Conservation (phyloP, 2,329 filamentous ascomycete species). For the Cercospora nicotianae region DNA sequence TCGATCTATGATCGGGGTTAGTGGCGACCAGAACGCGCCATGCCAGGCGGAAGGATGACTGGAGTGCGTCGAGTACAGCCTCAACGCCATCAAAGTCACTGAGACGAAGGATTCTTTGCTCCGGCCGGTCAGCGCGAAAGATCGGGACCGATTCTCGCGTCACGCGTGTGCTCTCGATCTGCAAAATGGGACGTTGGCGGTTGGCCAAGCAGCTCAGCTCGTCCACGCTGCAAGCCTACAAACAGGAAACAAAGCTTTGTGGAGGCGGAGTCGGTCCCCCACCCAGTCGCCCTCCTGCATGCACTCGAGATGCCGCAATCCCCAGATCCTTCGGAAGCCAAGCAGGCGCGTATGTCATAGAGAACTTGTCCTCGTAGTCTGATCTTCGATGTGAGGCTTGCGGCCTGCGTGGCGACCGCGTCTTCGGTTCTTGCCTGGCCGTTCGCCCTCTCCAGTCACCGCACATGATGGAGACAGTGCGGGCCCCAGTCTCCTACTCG, state of each 20-base stretch:
- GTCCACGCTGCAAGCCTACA: background rate
- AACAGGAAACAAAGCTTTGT: background rate
- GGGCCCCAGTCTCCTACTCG: background rate
- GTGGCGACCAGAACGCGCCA: background rate
- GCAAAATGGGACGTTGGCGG: background rate
- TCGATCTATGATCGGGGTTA: background rate
- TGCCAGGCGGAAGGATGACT: background rate
- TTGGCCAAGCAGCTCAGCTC: background rate
- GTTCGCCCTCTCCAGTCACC: background rate
- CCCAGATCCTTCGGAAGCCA: background rate
- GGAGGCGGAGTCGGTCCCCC: slow-evolving; percentile 1
- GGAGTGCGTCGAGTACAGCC: background rate
- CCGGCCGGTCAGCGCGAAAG: background rate
- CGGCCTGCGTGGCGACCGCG: background rate
- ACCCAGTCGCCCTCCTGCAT: background rate
- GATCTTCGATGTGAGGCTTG: background rate
- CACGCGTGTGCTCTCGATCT: background rate
- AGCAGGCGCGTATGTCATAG: background rate
- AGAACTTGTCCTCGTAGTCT: background rate
- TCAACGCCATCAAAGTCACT: background rate
- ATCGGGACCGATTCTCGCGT: background rate
- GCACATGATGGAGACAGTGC: background rate
- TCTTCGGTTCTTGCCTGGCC: background rate
- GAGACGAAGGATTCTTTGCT: background rate
- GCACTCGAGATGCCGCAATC: background rate